Evolutionary conservation across 306 rosid genomes (phyloP), one percentile per base, ranked within the genome.

Genomic region (Dryas drummondii): DNA sequence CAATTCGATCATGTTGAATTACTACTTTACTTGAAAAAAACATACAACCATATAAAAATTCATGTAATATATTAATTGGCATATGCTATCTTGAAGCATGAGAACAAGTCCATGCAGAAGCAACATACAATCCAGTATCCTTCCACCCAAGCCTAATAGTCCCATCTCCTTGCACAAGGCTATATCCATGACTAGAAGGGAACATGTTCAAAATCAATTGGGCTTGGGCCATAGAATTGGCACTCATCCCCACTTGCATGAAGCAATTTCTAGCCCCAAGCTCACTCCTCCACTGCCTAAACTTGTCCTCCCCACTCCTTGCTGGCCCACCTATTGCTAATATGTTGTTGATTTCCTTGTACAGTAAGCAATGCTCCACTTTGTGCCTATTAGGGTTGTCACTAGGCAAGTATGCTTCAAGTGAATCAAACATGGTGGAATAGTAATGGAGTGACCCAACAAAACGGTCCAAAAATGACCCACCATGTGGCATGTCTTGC

Each of bases 361-460:
- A 75, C 3, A 91, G 42, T 68, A 90, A 73, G 9, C 62, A 77
- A 3, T 87, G 87, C 77, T 94, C 98, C 9, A 94, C 93, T 19
- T n/a, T 16, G 16, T 86, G 83, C 84, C 98, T 78, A 8, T 32
- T 83, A 4, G 78, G n/a, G 27, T 94, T 92, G 72, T 91, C 93
- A 9, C 77, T 49, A 0, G 81, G 76, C 73, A 88, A 74, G 52
- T 82, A 78, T 6, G 88, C 87, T 47, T 93, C 98, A 0, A 90
- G 89, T 1, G 96, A 90, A 80, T 94, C 97, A 51, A 91, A 94
- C 58, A 91, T 76, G n/a, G 98, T 83, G 0, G 97, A 94, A 41
- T 94, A 91, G 84, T 94, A 91, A 32, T 94, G 98, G 40, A 94
- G 80, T 1, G 97, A 87, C 44, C 93, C 90, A 3, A 94, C 94